phyloP scores from a whole-genome alignment of 164 flowering plant genomes.

The Saururus chinensis region DNA sequence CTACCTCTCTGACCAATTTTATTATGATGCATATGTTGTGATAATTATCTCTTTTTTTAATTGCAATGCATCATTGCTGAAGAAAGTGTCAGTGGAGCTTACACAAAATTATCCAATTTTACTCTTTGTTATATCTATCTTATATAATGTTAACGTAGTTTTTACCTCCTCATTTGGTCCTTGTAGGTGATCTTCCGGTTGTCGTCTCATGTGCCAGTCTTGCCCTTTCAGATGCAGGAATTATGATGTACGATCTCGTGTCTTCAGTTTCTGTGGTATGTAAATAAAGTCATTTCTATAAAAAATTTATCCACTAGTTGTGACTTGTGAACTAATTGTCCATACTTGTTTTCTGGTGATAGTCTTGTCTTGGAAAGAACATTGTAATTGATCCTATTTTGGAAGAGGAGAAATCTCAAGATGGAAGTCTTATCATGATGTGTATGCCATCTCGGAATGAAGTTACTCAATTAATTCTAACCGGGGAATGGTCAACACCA shows the following conservation, averaged over 20 bases:
- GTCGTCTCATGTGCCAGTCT: slow-evolving; percentile 95
- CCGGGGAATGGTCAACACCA: slow-evolving; percentile 91
- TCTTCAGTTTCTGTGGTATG: slow-evolving; percentile 87
- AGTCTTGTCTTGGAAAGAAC: slow-evolving; percentile 72
- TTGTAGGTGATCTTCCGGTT: slow-evolving; percentile 89
- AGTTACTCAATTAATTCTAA: slow-evolving; percentile 77
- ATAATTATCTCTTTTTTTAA: no score
- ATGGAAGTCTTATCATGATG: slow-evolving; percentile 78
- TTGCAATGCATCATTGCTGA: no score
- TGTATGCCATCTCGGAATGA: slow-evolving; percentile 92
- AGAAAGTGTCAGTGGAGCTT: no score
- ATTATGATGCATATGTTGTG: no score
- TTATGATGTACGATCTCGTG: slow-evolving; percentile 89
- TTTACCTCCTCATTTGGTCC: not conserved
- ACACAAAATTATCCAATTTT: no score
- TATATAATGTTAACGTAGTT: not conserved
- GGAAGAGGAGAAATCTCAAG: slow-evolving; percentile 87
- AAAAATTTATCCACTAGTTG: not conserved
- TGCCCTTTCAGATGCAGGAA: slow-evolving; percentile 96
- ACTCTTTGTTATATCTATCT: not conserved
- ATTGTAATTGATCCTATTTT: slow-evolving; percentile 75
- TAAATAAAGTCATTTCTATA: not conserved
- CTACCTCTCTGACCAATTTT: no score
- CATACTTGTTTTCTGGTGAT: not conserved
- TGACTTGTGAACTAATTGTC: not conserved